Conservation (phyloP, 2,329 filamentous ascomycete species). For the Lecanicillium sp. region DNA sequence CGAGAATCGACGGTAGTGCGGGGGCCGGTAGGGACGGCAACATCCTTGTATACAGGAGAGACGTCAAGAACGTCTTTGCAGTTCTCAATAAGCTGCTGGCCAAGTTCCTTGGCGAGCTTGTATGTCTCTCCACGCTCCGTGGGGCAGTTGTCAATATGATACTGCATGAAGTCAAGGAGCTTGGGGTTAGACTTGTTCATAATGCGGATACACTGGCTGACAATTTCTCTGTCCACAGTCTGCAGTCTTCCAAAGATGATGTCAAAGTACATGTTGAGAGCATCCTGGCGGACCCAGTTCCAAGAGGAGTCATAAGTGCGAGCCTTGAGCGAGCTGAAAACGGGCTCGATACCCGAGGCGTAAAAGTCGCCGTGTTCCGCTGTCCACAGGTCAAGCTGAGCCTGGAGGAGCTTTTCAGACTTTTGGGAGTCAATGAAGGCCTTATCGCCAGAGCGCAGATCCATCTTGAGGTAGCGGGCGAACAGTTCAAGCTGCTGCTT, state of each 20-base stretch:
- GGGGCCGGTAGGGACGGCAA: conserved; percentile 82
- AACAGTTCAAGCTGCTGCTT: conserved; percentile 97
- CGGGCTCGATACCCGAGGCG: conserved; percentile 85
- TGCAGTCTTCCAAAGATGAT: conserved; percentile 95
- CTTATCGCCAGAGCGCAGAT: conserved; percentile 94
- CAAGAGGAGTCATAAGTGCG: conserved; percentile 96
- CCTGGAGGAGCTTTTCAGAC: conserved; percentile 79
- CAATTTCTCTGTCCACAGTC: conserved; percentile 92
- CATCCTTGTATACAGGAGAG: conserved; percentile 91
- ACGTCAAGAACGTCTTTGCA: conserved; percentile 84
- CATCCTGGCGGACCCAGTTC: conserved; percentile 99
- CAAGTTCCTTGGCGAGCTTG: conserved; percentile 91
- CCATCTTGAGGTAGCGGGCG: conserved; percentile 93
- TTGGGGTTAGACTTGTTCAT: conserved; percentile 98
- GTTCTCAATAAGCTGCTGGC: conserved; percentile 90
- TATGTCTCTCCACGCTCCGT: conserved; percentile 96
- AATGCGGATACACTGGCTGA: conserved; percentile 96
- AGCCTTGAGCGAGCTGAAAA: conserved; percentile 89
- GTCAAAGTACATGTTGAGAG: conserved; percentile 97
- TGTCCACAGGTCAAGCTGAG: conserved; percentile 90
- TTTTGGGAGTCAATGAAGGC: conserved; percentile 78
- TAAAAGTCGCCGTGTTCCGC: conserved; percentile 96
- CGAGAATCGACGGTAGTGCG: conserved; percentile 87
- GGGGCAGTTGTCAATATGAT: conserved; percentile 98
- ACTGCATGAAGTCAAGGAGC: conserved; percentile 98